phyloP scores from a whole-genome alignment of 2,329 filamentous ascomycete genomes.

The Fusarium setosum region DNA sequence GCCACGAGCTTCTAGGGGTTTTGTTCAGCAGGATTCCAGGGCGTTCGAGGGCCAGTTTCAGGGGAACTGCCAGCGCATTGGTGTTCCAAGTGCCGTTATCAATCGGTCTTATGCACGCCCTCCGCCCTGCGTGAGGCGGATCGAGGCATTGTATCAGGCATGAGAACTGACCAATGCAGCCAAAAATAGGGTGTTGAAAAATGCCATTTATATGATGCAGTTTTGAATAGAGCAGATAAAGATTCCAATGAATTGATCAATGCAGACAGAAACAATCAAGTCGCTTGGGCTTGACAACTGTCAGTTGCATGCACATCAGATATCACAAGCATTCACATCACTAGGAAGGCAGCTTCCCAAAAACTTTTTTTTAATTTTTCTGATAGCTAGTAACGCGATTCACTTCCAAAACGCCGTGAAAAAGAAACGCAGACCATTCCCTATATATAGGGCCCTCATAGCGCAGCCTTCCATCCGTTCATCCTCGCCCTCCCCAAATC shows the following conservation, averaged over 20 bases:
- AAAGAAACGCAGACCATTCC: neutral
- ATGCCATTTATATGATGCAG: neutral
- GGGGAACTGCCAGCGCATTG: constrained; percentile 7
- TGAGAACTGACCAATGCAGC: neutral
- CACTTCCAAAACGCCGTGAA: neutral
- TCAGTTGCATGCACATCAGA: neutral
- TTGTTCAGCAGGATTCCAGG: constrained; percentile 14
- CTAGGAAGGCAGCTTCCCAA: neutral
- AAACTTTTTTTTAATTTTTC: neutral
- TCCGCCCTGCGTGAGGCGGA: neutral
- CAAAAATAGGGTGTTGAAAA: neutral
- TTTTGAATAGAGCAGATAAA: neutral
- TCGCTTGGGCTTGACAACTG: neutral
- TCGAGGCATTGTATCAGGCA: neutral
- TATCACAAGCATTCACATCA: neutral
- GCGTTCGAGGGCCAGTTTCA: constrained; percentile 6
- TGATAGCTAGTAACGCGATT: neutral
- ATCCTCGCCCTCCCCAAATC: constrained; percentile 8
- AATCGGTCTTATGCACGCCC: constrained; percentile 14
- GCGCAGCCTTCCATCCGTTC: constrained; percentile 16
- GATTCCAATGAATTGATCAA: too few relatives aligned
- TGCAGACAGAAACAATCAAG: neutral
- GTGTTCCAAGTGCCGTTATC: constrained; percentile 15
- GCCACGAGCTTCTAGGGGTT: constrained; percentile 14
- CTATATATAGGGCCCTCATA: constrained; percentile 4